These are phyloP conservation scores for Rosa rugosa DNA, from an alignment of 306 rosid species.

Conservation along the genomic window DNA sequence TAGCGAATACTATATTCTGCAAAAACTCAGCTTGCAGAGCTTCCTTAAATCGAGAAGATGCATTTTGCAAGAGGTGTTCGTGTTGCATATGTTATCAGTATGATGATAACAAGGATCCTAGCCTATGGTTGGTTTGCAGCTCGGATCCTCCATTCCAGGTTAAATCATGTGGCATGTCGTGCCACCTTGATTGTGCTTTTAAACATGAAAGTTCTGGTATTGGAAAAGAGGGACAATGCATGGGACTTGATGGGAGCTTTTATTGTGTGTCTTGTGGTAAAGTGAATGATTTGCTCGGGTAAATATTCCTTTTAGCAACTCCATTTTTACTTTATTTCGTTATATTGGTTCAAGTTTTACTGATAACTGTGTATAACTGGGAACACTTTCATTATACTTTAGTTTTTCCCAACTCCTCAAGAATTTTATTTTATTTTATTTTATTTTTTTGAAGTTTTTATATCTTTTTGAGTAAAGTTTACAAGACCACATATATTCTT, in stretches of 20 bases:
- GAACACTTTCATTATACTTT: not conserved
- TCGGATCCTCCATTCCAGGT: constrained; percentile 82
- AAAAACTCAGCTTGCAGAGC: constrained; percentile 96
- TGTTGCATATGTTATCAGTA: constrained; percentile 83
- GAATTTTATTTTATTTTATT: too few relatives aligned
- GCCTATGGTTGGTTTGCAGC: constrained; percentile 91
- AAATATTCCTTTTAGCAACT: constrained; percentile 19
- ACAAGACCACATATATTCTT: not conserved
- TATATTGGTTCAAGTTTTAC: not conserved
- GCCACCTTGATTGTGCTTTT: constrained; percentile 98
- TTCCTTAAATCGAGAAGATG: constrained; percentile 50
- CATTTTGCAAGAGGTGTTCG: constrained; percentile 91
- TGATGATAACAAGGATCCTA: constrained; percentile 97
- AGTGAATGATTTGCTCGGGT: constrained; percentile 88
- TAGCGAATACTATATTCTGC: constrained; percentile 48
- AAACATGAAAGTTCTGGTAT: constrained; percentile 72
- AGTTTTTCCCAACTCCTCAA: not conserved
- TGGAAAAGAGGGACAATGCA: constrained; percentile 41
- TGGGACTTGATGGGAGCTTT: constrained; percentile 77
- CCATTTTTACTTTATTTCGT: constrained; percentile 1
- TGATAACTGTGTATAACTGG: not conserved
- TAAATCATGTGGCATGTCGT: constrained; percentile 86
- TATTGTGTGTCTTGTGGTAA: constrained; percentile 82
- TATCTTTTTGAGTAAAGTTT: not conserved
- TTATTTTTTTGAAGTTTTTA: too few relatives aligned